A percentile compares a stretch with the other conserved stretches of the same genome.
Evolutionary conservation across 305 asterid genomes (phyloP).

Genomic region (Fraxinus greggii): DNA sequence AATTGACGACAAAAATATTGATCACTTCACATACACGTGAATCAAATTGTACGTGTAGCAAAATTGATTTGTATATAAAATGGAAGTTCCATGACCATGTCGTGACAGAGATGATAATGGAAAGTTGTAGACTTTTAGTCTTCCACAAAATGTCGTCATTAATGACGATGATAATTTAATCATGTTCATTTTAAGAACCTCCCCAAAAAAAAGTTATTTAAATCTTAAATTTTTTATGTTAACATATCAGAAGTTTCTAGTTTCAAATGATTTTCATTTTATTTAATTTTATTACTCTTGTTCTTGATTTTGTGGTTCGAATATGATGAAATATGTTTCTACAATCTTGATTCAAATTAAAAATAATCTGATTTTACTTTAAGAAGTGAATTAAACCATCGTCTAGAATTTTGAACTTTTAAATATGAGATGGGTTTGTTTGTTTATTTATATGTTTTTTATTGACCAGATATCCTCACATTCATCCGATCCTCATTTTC

Average conservation of each 20-base stretch:
- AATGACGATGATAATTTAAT: neutral
- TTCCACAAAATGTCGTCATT: neutral
- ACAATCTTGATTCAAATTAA: neutral
- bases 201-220: neutral
- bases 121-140: neutral
- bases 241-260: neutral
- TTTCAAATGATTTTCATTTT: neutral
- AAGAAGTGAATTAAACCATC: too few relatives aligned
- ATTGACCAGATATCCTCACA: neutral
- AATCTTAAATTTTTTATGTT: neutral
- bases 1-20: too few relatives aligned
- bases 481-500: neutral
- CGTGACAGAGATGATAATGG: neutral
- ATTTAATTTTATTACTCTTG: neutral
- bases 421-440: neutral
- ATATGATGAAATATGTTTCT: neutral
- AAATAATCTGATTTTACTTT: too few relatives aligned
- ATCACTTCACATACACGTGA: too few relatives aligned
- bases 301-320: neutral
- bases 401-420: neutral
- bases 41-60: too few relatives aligned
- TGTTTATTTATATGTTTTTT: too few relatives aligned
- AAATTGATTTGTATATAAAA: neutral
- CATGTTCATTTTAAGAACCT: neutral
- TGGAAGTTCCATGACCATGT: neutral